These are phyloP conservation scores for Paecilomyces fulvus DNA, from an alignment of 2,329 filamentous ascomycete species.

Conservation along the genomic window DNA sequence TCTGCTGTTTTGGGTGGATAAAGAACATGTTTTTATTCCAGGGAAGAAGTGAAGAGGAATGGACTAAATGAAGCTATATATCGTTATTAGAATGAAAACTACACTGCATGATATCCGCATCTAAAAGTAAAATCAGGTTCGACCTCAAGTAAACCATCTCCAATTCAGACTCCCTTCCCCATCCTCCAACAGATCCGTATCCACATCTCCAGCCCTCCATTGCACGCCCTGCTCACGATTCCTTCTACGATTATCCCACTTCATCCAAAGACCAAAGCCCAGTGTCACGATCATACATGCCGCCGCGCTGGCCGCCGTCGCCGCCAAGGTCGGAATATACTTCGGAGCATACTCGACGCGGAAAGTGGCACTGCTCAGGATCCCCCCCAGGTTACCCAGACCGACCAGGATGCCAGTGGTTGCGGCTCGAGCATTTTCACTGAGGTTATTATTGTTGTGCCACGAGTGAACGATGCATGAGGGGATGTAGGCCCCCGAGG, in stretches of 20 bases:
- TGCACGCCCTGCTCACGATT: conserved; percentile 29
- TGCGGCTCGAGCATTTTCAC: conserved; percentile 42
- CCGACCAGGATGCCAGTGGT: conserved; percentile 42
- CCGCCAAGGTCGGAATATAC: conserved; percentile 41
- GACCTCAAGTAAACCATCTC: conserved; percentile 5
- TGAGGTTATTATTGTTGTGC: conserved; percentile 47
- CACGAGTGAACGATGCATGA: conserved; percentile 42
- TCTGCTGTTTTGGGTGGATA: too few species aligned
- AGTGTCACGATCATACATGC: conserved; percentile 34
- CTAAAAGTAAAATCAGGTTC: not conserved
- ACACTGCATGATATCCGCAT: too few species aligned
- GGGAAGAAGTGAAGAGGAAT: too few species aligned
- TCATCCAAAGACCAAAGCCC: conserved; percentile 39
- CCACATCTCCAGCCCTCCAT: conserved; percentile 30
- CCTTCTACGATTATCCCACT: conserved; percentile 33
- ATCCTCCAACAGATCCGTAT: conserved; percentile 30
- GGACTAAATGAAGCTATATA: too few species aligned
- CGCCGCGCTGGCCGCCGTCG: conserved; percentile 35
- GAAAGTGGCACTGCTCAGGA: conserved; percentile 39
- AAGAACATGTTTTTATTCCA: too few species aligned
- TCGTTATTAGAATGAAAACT: too few species aligned
- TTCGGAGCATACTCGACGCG: conserved; percentile 41
- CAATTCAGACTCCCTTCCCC: conserved; percentile 32
- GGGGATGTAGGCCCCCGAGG: conserved; percentile 37
- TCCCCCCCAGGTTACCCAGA: conserved; percentile 42